Evolutionary conservation across 1,139 yeast species (phyloP), one percentile per base, ranked within the genome.

Genomic region (Pichia sp.): DNA sequence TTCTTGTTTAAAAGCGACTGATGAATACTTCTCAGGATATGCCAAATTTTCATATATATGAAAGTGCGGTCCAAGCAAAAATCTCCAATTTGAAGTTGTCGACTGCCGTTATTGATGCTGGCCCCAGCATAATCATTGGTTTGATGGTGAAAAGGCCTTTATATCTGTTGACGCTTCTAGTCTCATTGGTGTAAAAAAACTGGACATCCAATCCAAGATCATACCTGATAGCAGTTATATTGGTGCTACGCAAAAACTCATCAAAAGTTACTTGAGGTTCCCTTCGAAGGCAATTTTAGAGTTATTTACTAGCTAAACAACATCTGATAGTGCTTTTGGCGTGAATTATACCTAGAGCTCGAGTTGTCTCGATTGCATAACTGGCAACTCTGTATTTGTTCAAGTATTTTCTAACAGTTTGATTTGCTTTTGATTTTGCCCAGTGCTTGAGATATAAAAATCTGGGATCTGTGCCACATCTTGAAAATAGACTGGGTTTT

Each of bases 281-380:
- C 71, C 61, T 34, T 57, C 61, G 7, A 57, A 41, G 4, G 80
- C 56, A 29, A 55, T 45, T 43, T 58, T 47, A 2, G 52, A 44
- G 37, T 51, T 49, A 39, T 82, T 69, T 3, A 47, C 50, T 27
- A 79, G 66, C 5, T 69, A 65, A 5, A 76, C 83, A 50, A 68
- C 70, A 57, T 85, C 94, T 1, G 95, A 95, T 47, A 85, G 67
- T 3, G 92, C 90, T 57, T 83, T 83, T 33, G 78, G 88, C 90
- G n/a, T 64, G 54, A 42, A 83, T 67, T 9, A 80, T 68, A 59
- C 83, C 88, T n/a, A 76, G 69, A 0, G 88, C 85, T 57, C 80
- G 86, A 5, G 85, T 73, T 1, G 88, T 81, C 41, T 72, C 68
- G 43, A 82, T 66, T 31, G 77, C 61, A 54, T 68, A 77, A 48